Base-by-base conservation (phyloP, 345 rosid species). In the Physaria fendleri region DNA sequence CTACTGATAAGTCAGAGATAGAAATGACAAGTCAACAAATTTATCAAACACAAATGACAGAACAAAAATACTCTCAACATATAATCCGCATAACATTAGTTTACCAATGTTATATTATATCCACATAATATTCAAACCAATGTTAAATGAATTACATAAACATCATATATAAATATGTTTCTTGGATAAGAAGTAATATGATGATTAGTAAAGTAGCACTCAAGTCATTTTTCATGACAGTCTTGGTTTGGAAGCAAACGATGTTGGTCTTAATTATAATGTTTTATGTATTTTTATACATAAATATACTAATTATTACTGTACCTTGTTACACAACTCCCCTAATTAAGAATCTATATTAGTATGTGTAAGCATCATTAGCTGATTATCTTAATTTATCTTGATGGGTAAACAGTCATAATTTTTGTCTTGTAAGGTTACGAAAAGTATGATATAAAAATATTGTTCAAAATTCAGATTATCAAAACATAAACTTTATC, bases 181-280 rank as follows among this genome's bases (percentile, higher is more conserved):
- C 57, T 69, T 61, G 63, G 38, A 54, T 42, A 45, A 33, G 73
- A 54, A 53, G 68, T 61, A 69, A 61, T 56, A 45, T 59, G 34
- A 61, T 53, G 30, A 55, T 42, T 37, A 37, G 64, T 62, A 70
- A 70, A 48, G 47, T 56, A 62, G 59, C 38, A 69, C 64, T 55
- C 63, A 63, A 56, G 64, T 45, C 64, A 69, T 62, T 69, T 42
- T 45, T 51, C 55, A 1, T 20, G 58, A 39, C 69, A 70, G 65
- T 55, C 74, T 71, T 71, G 39, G 69, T 63, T 49, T 63, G 21
- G 46, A 71, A 56, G 74, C 70, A 71, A 71, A 25, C 63, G 65
- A 71, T 71, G 74, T 71, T 63, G 69, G 65, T 48, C 60, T 49
- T 57, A n/a, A n/a, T n/a, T n/a, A 35, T 68, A n/a, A 40, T 49